Base-by-base conservation (phyloP, 2,329 filamentous ascomycete species). In the Xylariales sp. region DNA sequence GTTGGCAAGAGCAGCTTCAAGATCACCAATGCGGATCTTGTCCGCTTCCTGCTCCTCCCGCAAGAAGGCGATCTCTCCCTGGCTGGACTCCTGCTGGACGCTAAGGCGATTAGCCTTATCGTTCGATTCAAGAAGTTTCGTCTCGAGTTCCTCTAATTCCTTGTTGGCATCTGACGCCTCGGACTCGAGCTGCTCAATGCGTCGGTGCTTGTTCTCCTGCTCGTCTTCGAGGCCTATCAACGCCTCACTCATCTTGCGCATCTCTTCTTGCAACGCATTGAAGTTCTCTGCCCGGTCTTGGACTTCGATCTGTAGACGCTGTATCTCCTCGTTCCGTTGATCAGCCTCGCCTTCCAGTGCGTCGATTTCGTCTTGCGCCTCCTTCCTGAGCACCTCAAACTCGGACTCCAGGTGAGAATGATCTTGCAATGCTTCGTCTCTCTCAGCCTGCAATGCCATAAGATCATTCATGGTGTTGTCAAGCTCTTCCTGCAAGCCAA, bases 21-120 rank as follows among this genome's bases (percentile, higher is more conserved):
- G 73, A 56, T 97, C 89, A 27, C 91, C 88, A 55, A 98, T 97
- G 64, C 89, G 90, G 60, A 98, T 95, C 74, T 98, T 98, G 70
- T 98, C 93, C 14, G 79, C 80, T 64, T 98, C 93, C 63, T 98
- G 93, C 68, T 98, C 93, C 59, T 98, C 93, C 2, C 93, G 83
- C 38, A 98, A 64, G 74, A 98, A 98, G 1, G 87, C 83, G 63
- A 97, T 94, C 62, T 98, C 93, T 45, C 84, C 84, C 54, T 96
- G 91, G 43, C 86, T 84, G 4, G 88, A 95, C 64, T 98, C 93
- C 50, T 91, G 84, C 58, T 97, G 90, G 22, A 98, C 88, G 4
- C 86, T 84, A 3, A 97, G 74, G 40, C 90, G 80, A 55, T 95
- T 86, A 35, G 86, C 84, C 71, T 97, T 97, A 52, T 85, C 81